Evolutionary conservation across 768 basidiomycete genomes (phyloP), one percentile per base, ranked within the genome.

Genomic region (Hypholoma fasciculare): DNA sequence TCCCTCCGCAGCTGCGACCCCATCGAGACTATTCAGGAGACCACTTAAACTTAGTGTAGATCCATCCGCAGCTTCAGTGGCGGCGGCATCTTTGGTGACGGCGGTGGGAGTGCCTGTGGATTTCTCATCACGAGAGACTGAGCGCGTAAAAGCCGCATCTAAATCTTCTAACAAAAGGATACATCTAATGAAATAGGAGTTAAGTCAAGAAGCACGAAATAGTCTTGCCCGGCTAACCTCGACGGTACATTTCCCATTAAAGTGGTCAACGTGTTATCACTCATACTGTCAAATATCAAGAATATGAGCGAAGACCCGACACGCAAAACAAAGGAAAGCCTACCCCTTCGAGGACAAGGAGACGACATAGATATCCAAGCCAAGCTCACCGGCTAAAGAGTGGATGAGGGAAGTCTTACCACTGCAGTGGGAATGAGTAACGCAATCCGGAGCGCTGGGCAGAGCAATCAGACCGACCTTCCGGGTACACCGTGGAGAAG

Each of bases 101-200:
- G 75, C 72, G 39, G 83, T 80, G 9, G 92, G 92, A 20, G 80
- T 74, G 38, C 92, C 92, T 20, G 92, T 94, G 9, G 92, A 92
- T 13, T 74, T 82, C 47, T 84, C 77, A 72, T 93, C 92, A 75
- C 92, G 92, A 72, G 84, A 88, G 69, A 93, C 87, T 55, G 87
- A 89, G 50, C 90, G 88, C 62, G 92, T 94, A 77, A 94, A 94
- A 26, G 92, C 92, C 56, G 92, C 92, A 71, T 94, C 92, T 65
- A 96, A 82, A 80, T 96, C 94, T 76, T 96, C 94, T 70, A 96
- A 82, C 73, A 96, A 88, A 65, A 96, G 80, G 60, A 96, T 93
- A 79, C 92, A 94, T 78, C 92, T 92, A 64, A 50, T 20, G 23
- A 52, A 38, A 49, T 20, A 30, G 50, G 19, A 40, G 48, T 52